Evolutionary conservation across 495 filamentous ascomycete species (phyloP).

Genomic region (Xylaria nigripes): DNA sequence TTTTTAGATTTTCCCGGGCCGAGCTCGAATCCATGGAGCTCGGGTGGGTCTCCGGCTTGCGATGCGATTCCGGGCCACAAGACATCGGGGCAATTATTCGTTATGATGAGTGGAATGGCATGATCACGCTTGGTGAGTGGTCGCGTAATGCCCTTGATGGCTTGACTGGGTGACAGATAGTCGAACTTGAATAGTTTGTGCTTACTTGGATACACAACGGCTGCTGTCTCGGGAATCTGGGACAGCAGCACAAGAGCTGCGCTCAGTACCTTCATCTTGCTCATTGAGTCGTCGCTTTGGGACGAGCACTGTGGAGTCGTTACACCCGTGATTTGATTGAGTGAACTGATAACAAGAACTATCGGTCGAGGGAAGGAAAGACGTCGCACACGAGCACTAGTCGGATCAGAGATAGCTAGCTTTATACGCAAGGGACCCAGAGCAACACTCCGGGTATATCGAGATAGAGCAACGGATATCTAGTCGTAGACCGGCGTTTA

Average conservation of each 20-base stretch:
- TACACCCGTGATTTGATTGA: neutral
- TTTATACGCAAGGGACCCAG: too few species aligned
- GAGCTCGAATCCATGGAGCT: constrained; percentile 56
- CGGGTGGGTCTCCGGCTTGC: constrained; percentile 55
- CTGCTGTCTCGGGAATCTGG: constrained; percentile 3
- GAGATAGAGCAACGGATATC: too few species aligned
- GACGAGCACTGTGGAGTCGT: neutral
- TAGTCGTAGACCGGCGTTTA: too few species aligned
- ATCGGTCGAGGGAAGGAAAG: neutral
- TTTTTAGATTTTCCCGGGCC: constrained; percentile 38
- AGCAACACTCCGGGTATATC: too few species aligned
- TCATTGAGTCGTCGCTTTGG: neutral
- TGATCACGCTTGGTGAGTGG: constrained; percentile 26
- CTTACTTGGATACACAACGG: constrained; percentile 23
- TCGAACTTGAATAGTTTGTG: constrained; percentile 22
- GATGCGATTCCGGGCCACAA: constrained; percentile 67
- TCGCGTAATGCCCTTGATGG: constrained; percentile 15
- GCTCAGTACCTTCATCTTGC: neutral
- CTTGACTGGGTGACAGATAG: constrained; percentile 21
- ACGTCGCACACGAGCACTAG: too few species aligned
- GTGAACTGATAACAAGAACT: neutral
- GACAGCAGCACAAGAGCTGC: constrained; percentile 4
- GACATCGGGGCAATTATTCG: constrained; percentile 57
- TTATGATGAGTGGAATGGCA: constrained; percentile 45
- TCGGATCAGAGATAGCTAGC: too few species aligned